A percentile compares a stretch with the other conserved stretches of the same genome.
Evolutionary conservation across 2,329 filamentous ascomycete species (phyloP).

Genomic region (Colletotrichum incanum): DNA sequence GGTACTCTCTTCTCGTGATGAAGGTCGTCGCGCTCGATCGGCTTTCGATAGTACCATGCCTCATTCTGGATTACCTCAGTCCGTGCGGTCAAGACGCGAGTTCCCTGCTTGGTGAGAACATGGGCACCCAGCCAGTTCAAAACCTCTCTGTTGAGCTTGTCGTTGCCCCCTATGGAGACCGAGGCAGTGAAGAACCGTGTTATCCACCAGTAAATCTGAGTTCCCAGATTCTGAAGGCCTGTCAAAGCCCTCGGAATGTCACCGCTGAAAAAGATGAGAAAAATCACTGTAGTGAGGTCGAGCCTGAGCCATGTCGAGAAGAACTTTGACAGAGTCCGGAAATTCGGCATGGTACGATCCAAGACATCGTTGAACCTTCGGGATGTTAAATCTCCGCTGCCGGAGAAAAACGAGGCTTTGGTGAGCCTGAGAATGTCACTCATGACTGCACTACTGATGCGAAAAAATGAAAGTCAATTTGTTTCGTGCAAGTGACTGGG

Average conservation of each 20-base stretch:
- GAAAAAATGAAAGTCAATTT: too few species aligned
- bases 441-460: conserved; percentile 11
- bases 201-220: conserved; percentile 55
- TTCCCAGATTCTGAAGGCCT: conserved; percentile 49
- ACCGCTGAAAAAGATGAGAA: conserved; percentile 53
- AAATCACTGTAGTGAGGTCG: conserved; percentile 53
- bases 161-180: conserved; percentile 55
- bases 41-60: conserved; percentile 49
- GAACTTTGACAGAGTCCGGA: conserved; percentile 51
- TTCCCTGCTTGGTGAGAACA: conserved; percentile 50
- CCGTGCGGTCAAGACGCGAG: conserved; percentile 54
- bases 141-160: conserved; percentile 56
- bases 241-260: conserved; percentile 51
- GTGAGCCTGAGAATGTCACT: conserved; percentile 28
- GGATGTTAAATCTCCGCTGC: conserved; percentile 14
- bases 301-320: conserved; percentile 54
- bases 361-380: conserved; percentile 27
- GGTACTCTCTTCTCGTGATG: conserved; percentile 53
- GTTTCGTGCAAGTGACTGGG: not conserved
- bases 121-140: conserved; percentile 57
- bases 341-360: conserved; percentile 39
- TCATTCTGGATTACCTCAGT: conserved; percentile 52
- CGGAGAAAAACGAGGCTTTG: conserved; percentile 32
- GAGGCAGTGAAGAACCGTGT: conserved; percentile 56
- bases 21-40: conserved; percentile 51